Evolutionary conservation across 768 basidiomycete species (phyloP), one percentile per base, ranked within the genome.

Genomic region (Fistulinella prunicolor): DNA sequence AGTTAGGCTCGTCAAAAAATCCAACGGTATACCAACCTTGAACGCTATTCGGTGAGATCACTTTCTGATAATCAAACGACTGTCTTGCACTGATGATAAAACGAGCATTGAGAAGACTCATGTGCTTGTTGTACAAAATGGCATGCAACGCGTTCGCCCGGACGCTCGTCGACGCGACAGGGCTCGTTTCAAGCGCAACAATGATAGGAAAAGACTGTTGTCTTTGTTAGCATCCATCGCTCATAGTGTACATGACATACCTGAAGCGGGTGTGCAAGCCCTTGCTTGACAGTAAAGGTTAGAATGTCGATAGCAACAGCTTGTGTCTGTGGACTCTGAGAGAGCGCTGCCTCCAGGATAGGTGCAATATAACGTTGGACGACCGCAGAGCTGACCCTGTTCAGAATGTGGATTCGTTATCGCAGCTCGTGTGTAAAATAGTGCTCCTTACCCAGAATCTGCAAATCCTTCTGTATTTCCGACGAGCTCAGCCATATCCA

Each of bases 391-490:
- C 90, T 92, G 51, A 97, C 91, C 22, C 95, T 98, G 59, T 22
- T 49, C 52, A 39, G 29, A 12, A 49, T 19, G 37, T 10, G 35
- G 6, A 51, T 1, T 58, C 24, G 28, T 42, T 22, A 30, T 22
- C 14, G 24, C 39, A 22, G 17, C 9, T 24, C 6, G 26, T 8
- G 40, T 21, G 1, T 3, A n/a, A 36, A 46, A 30, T 24, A 37
- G n/a, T 16, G 10, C 17, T 24, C 52, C 81, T 58, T 68, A 97
- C 96, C 94, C 94, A 6, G 95, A 97, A 58, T 98, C 96, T 0
- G 95, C 93, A 64, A 98, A 95, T 1, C 87, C 92, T 59, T 93
- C 88, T 0, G 93, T 93, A 58, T 95, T 94, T 1, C 96, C 96
- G 4, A 98, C 88, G 9, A 99, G 74, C 59, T 96, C 92, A 0